phyloP scores from a whole-genome alignment of 78 protist species.

The Dictyostelium brefeldianum region DNA sequence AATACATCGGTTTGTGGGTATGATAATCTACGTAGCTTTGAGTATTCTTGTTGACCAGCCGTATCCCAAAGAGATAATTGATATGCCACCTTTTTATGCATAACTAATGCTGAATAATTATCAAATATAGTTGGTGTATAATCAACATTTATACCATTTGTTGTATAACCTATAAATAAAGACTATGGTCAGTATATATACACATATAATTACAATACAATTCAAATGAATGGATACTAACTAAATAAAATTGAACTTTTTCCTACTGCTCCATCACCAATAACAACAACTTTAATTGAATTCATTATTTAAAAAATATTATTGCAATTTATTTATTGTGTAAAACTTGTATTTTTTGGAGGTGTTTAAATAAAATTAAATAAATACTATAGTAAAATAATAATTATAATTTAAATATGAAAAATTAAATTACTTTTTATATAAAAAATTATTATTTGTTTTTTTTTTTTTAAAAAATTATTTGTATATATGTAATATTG shows the following conservation, averaged over 20 bases:
- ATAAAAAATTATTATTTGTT: no score
- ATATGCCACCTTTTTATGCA: slow-evolving; percentile 73
- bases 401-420: no score
- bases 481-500: no score
- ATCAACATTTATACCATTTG: slow-evolving; percentile 91
- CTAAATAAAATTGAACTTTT: slow-evolving; percentile 88
- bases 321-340: no score
- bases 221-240: background rate
- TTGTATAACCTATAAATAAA: slow-evolving; percentile 66
- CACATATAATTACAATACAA: no score
- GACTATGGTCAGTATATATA: no score
- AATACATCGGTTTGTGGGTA: slow-evolving; percentile 82
- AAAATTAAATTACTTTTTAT: no score
- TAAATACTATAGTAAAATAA: no score
- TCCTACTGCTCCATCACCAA: slow-evolving; percentile 95
- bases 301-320: slow-evolving; percentile 76
- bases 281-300: slow-evolving; percentile 89
- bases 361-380: no score
- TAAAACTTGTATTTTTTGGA: no score
- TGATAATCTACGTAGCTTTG: slow-evolving; percentile 28
- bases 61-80: slow-evolving; percentile 86
- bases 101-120: slow-evolving; percentile 66
- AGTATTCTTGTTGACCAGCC: slow-evolving; percentile 96
- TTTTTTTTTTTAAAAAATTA: no score
- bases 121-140: slow-evolving; percentile 81